phyloP scores from a whole-genome alignment of 2,329 filamentous ascomycete genomes.

The Trichoderma koningii region DNA sequence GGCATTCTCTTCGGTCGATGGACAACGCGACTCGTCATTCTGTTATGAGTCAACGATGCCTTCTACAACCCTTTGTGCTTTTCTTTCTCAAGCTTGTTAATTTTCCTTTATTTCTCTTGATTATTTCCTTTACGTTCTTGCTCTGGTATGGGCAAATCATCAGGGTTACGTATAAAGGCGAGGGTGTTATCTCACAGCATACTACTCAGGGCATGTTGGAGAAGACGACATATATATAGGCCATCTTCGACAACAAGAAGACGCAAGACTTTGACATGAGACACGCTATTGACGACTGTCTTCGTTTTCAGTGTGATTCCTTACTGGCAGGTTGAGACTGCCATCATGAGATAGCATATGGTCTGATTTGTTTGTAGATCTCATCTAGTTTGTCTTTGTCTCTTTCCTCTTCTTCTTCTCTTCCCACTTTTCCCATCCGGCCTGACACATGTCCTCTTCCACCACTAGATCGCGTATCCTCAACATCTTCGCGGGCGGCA shows the following conservation, averaged over 20 bases:
- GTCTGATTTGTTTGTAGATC: background rate
- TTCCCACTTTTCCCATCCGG: constrained; percentile 94
- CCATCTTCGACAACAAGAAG: background rate
- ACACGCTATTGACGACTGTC: background rate
- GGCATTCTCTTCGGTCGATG: background rate
- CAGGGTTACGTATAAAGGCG: background rate
- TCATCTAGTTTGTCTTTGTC: constrained; percentile 31
- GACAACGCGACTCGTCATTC: background rate
- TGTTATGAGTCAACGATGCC: background rate
- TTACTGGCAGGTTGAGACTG: too few relatives aligned
- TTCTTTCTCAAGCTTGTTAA: background rate
- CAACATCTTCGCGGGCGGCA: constrained; percentile 63
- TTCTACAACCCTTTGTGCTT: background rate
- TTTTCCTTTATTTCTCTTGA: too few relatives aligned
- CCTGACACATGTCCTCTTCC: constrained; percentile 84
- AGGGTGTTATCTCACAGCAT: background rate
- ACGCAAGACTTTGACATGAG: constrained; percentile 5
- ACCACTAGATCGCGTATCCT: constrained; percentile 81
- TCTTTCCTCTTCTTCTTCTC: constrained; percentile 44
- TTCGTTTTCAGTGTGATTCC: too few relatives aligned
- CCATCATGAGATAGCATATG: too few relatives aligned
- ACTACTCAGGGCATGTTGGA: background rate
- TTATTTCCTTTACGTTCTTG: background rate
- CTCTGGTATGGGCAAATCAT: background rate
- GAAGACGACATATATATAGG: background rate